Base-by-base conservation (phyloP, 2,329 filamentous ascomycete species). In the Diaporthe sp. region DNA sequence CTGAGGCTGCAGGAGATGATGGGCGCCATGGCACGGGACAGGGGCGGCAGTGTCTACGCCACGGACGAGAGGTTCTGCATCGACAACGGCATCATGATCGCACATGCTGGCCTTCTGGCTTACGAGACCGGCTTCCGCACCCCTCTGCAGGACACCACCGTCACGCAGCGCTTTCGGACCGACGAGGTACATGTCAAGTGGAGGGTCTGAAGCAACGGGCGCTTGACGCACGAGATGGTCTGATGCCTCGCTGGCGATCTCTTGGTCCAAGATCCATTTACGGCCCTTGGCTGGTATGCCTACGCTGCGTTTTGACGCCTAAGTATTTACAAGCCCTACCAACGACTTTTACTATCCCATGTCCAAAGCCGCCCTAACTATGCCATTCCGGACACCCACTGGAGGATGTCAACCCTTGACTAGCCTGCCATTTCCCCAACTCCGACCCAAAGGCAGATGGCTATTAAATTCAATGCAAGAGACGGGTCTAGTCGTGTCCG, bases 81-180 rank as follows among this genome's bases (percentile, higher is more conserved):
- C 80, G 97, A 99, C 85, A 99, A 99, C 81, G 97, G 97, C 67
- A 98, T 99, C 82, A 99, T 99, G 97, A 99, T 99, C 86, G 97
- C 97, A 1, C 96, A 99, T 84, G 97, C 97, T 2, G 97, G 97
- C 2, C 85, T 99, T 80, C 83, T 98, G 81, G 96, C 96, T 1
- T 97, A 94, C 83, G 89, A 92, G 83, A 96, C 92, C 22, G 96
- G 96, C 1, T 95, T 95, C 82, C 88, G 86, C 76, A 98, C 95
- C 1, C 86, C 90, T 10, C 83, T 98, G 63, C 92, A 93, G 78
- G 94, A 98, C 60, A 96, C 94, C 79, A 95, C 94, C 17, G 98
- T 94, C 84, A 96, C 94, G 20, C 94, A 96, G 83, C 88, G 94
- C 72, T 96, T 95, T 82, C 91, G 94, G 80, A 96, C 94, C 7